Evolutionary conservation across 805 yeast genomes (phyloP), one percentile per base, ranked within the genome.

Genomic region (Torulaspora gathmanii): DNA sequence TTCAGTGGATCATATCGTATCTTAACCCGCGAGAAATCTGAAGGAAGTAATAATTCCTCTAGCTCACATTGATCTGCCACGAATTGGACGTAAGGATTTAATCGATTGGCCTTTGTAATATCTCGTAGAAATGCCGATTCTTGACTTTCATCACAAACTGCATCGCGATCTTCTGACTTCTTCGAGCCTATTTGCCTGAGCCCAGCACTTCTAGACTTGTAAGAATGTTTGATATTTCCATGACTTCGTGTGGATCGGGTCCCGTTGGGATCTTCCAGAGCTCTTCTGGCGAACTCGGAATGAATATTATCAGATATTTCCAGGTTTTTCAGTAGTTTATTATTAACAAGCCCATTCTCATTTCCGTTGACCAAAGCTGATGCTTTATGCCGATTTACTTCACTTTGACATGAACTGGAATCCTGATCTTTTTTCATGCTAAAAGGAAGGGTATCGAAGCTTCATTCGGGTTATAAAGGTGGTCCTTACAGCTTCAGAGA

Each of bases 41-140:
- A 46, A 19, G 47, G 48, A 16, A 43, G 44, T 33, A 53, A 52
- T 15, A 15, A 22, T 15, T 42, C 50, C 23, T 34, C 44, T 17
- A 28, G n/a, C 6, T 37, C 33, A 29, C 15, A 28, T 11, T 40
- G 23, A 33, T 30, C 27, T 10, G 23, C 17, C 12, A 52, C 33
- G 23, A 51, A 56, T 23, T 54, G 43, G 2, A 66, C 55, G 37
- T 58, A 51, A 2, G 56, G 54, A 43, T 64, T 68, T 19, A 60
- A 39, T 10, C 26, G 30, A 37, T 61, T 56, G 15, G 56, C 54
- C 11, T 47, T 55, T 11, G 41, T 50, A n/a, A 51, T 25, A 7
- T 30, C 33, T 22, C 29, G 28, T 2, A 59, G 57, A 23, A 57
- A 26, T 15, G 23, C 28, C 2, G 17, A 7, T 7, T n/a, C 34